These are phyloP conservation scores for Annona cherimola DNA, from an alignment of 164 flowering plant genomes.

Conservation along the genomic window DNA sequence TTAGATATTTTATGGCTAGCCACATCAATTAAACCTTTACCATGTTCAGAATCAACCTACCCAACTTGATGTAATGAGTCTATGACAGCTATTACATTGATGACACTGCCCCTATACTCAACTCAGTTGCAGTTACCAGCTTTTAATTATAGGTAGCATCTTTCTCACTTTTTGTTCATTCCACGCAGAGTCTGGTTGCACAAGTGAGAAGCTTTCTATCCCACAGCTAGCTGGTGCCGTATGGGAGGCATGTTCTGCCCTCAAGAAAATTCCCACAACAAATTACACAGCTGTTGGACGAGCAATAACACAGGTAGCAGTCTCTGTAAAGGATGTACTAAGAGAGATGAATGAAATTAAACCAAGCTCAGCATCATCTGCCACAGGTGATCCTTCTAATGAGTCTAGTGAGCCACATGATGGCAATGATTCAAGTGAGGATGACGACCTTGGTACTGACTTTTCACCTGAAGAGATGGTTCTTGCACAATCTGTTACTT, in stretches of 20 bases:
- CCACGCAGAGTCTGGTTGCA: conserved; percentile 38
- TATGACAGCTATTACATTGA: neutral
- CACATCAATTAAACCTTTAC: neutral
- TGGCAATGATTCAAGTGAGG: conserved; percentile 26
- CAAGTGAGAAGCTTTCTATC: conserved; percentile 34
- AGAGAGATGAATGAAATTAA: conserved; percentile 89
- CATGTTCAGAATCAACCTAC: neutral
- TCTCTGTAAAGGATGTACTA: conserved; percentile 83
- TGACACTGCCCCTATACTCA: neutral
- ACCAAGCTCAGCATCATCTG: conserved; percentile 28
- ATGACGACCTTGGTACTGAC: conserved; percentile 66
- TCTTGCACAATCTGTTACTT: conserved; percentile 43
- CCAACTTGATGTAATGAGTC: neutral
- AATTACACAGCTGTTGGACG: conserved; percentile 81
- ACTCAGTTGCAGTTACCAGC: neutral
- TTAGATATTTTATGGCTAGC: neutral
- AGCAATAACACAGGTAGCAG: conserved; percentile 73
- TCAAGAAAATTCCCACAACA: conserved; percentile 70
- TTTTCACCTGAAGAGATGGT: conserved; percentile 79
- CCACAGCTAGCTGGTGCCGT: conserved; percentile 67
- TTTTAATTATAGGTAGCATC: neutral
- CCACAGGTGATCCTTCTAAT: conserved; percentile 9
- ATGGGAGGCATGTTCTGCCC: conserved; percentile 78
- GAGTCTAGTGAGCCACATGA: conserved; percentile 18
- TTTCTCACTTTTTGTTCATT: neutral